Percentiles rank a stretch among this genome's conserved stretches.
These are phyloP conservation scores for Alnus rubra DNA, from an alignment of 306 rosid species.

Conservation along the genomic window DNA sequence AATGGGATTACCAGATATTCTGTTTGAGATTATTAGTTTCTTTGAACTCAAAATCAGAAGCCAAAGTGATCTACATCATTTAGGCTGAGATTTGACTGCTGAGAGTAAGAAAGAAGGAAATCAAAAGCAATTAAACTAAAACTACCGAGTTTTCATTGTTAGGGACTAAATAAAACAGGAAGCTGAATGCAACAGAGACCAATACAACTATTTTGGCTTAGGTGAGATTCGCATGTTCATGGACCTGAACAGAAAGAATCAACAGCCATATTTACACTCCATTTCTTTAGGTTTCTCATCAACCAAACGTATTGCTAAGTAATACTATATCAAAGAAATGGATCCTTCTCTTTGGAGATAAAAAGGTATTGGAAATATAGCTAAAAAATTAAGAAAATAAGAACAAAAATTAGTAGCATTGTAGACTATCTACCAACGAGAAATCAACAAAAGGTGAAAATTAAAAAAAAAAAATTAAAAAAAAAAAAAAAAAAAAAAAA, in stretches of 20 bases:
- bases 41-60: conserved; percentile 3
- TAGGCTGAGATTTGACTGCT: not conserved
- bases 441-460: not conserved
- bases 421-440: not conserved
- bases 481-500: not conserved
- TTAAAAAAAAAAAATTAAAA: not conserved
- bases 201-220: conserved; percentile 14
- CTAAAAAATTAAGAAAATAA: not conserved
- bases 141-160: conserved; percentile 6
- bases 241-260: conserved; percentile 18
- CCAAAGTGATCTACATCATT: conserved; percentile 5
- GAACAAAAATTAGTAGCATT: not conserved
- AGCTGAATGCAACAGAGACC: conserved; percentile 28
- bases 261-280: not conserved
- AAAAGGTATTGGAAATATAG: not conserved
- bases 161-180: conserved; percentile 13
- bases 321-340: not conserved
- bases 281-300: conserved; percentile 21
- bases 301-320: conserved; percentile 1
- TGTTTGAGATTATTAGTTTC: conserved; percentile 1
- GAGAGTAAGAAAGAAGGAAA: conserved; percentile 15
- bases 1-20: not conserved
- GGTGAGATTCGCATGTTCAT: not conserved
- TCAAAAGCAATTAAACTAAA: conserved; percentile 6
- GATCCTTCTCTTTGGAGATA: not conserved